Evolutionary conservation across 768 basidiomycete species (phyloP).

Genomic region (Sarcodon aspratus): DNA sequence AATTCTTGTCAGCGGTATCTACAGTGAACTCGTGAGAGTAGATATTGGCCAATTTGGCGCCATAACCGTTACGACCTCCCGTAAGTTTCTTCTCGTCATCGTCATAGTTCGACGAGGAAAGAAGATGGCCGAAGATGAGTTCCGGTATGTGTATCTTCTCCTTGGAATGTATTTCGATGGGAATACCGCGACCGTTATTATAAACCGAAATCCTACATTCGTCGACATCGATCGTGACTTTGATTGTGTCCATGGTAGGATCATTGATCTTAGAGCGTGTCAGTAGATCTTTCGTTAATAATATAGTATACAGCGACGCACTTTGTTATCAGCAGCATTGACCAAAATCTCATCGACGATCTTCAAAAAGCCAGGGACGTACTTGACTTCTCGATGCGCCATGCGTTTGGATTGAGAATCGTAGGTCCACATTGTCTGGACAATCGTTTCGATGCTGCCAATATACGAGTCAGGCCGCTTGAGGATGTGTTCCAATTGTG

Average conservation of each 20-base stretch:
- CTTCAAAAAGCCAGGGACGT: conserved; percentile 97
- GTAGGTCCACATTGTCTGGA: conserved; percentile 89
- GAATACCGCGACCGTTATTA: conserved; percentile 95
- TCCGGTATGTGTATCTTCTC: conserved; percentile 96
- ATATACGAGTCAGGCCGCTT: conserved; percentile 93
- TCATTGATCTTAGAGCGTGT: conserved; percentile 69
- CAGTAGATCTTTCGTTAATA: neutral
- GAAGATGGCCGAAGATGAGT: conserved; percentile 90
- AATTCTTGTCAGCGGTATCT: conserved; percentile 87
- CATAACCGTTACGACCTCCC: conserved; percentile 97
- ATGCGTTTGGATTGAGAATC: conserved; percentile 79
- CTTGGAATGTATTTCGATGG: conserved; percentile 87
- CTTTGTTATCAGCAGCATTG: conserved; percentile 99
- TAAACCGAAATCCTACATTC: conserved; percentile 80
- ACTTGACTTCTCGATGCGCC: conserved; percentile 73
- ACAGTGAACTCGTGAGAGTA: conserved; percentile 95
- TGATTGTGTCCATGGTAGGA: conserved; percentile 80
- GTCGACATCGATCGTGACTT: conserved; percentile 78
- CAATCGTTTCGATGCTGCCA: conserved; percentile 85
- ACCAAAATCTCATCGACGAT: conserved; percentile 99
- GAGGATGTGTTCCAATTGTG: conserved; percentile 90
- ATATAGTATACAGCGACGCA: conserved; percentile 19
- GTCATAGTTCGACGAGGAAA: conserved; percentile 95
- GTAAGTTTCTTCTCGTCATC: conserved; percentile 98
- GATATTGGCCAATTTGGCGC: conserved; percentile 96